These are phyloP conservation scores for Chloranthus sessilifolius DNA, from an alignment of 164 flowering plant genomes.

Conservation along the genomic window DNA sequence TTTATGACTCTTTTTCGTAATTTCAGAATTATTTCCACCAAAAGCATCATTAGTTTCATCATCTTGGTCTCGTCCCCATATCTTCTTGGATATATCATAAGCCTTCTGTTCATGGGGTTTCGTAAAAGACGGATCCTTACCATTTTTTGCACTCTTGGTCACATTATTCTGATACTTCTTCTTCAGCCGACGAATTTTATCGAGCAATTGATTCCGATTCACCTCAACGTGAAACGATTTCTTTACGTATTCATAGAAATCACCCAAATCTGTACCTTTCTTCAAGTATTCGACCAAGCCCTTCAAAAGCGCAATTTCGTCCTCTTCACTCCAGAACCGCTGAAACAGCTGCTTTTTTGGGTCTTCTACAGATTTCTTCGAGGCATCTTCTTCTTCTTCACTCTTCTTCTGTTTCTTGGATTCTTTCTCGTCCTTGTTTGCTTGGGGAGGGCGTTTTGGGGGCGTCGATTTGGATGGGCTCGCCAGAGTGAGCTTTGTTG, in stretches of 20 bases:
- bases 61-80: no score
- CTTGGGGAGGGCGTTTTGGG: background rate
- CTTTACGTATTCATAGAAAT: background rate
- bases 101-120: constrained; percentile 6
- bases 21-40: no score
- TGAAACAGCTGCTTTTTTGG: constrained; percentile 8
- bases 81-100: constrained; percentile 2
- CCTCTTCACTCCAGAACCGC: constrained; percentile 9
- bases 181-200: constrained; percentile 10
- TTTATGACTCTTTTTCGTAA: no score
- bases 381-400: background rate
- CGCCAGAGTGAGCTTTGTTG: no score
- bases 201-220: background rate
- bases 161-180: constrained; percentile 6
- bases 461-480: no score
- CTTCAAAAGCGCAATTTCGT: constrained; percentile 11
- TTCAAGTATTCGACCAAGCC: constrained; percentile 2
- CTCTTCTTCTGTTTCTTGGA: background rate
- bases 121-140: background rate
- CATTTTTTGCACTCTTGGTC: background rate
- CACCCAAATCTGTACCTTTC: constrained; percentile 1
- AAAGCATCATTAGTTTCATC: no score
- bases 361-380: no score
- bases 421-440: background rate
- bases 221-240: background rate